Base-by-base conservation (phyloP, 1,284 basidiomycete species). In the Schizophyllum commune region DNA sequence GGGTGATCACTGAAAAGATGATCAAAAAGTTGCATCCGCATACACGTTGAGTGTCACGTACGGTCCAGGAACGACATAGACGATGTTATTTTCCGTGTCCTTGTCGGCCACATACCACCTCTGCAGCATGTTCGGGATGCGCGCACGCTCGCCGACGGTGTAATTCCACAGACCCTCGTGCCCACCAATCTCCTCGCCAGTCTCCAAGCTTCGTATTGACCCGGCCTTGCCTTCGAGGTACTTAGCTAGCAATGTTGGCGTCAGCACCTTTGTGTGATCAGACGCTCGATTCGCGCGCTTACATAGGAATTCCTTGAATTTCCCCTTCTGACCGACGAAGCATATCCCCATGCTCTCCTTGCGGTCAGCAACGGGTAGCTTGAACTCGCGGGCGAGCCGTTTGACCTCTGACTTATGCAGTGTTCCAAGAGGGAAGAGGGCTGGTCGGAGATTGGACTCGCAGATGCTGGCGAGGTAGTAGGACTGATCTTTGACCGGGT, bases 331-430 rank as follows among this genome's bases (percentile, higher is more conserved):
- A 13, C 96, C 96, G 7, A 98, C 88, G 67, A 98, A 98, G 70
- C 96, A 98, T n/a, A 98, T 83, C 0, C 96, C 96, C 89, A 98
- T 96, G 72, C 92, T 95, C 71, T 99, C 96, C 21, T 80, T 80
- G 60, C 93, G 81, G 1, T 83, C 78, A 1, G 94, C 92, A 0
- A 91, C 97, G 1, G 89, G 88, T 9, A 99, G 75, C 0, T 72
- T 74, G 71, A 83, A 84, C 52, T 83, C 72, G 4, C 74, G 73
- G 0, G 96, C 96, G n/a, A 97, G 75, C 61, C 81, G 78, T n/a
- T 93, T 82, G 0, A 98, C 92, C 64, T 89, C 76, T 0, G 75
- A 64, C 72, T 97, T 97, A 2, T 73, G 79, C 5, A 90, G 71
- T 13, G 79, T 70, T 1, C 84, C 88, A 1, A 97, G 76, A 0